Evolutionary conservation across 2,329 filamentous ascomycete genomes (phyloP).

Genomic region (Aspergillus brasiliensis): DNA sequence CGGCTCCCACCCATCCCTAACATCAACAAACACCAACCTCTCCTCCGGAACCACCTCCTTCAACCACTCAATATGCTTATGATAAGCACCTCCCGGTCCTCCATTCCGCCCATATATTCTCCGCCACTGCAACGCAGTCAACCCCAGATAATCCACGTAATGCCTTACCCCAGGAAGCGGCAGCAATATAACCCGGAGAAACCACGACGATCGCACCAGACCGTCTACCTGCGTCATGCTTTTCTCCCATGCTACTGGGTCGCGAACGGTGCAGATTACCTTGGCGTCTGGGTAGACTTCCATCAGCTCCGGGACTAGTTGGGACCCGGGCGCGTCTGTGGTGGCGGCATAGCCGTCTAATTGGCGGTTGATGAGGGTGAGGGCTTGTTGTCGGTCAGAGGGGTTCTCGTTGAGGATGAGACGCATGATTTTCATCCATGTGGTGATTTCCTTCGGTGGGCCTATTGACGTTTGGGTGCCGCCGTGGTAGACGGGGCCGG

Average conservation of each 20-base stretch:
- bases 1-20: conserved; percentile 50
- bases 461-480: conserved; percentile 43
- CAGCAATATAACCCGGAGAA: conserved; percentile 22
- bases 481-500: conserved; percentile 54
- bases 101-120: conserved; percentile 20
- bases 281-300: conserved; percentile 53
- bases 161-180: conserved; percentile 29
- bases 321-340: conserved; percentile 48
- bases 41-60: conserved; percentile 31
- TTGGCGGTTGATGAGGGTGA: conserved; percentile 5
- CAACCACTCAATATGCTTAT: conserved; percentile 28
- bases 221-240: conserved; percentile 24
- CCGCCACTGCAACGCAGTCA: conserved; percentile 24
- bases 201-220: conserved; percentile 19
- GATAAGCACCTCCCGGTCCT: conserved; percentile 17
- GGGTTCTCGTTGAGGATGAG: background rate
- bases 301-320: conserved; percentile 50
- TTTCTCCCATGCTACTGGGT: conserved; percentile 24
- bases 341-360: conserved; percentile 50
- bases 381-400: background rate
- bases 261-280: conserved; percentile 46
- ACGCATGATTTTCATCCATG: conserved; percentile 23
- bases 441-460: conserved; percentile 23
- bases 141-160: conserved; percentile 22
- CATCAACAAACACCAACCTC: conserved; percentile 39